A percentile compares a stretch with the other conserved stretches of the same genome.
Evolutionary conservation across 352 stramenopile species (phyloP).

Genomic region (Phytopythium litorale): DNA sequence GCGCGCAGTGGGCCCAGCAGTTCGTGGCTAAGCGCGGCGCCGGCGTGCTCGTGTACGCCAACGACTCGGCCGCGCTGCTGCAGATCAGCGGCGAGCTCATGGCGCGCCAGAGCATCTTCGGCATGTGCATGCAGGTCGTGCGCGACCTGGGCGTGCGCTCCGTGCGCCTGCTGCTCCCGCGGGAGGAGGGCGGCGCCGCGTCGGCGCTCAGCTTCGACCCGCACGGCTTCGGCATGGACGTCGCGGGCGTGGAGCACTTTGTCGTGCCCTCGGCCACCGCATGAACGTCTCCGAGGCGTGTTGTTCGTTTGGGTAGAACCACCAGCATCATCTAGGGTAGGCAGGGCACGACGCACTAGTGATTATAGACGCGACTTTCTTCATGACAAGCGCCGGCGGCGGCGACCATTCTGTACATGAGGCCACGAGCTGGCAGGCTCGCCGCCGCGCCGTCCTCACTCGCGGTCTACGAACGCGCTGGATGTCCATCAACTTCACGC

Average conservation of each 20-base stretch:
- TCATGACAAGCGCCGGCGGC: not conserved
- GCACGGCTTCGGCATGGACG: slow-evolving; percentile 56
- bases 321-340: slow-evolving; percentile 4
- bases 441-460: not conserved
- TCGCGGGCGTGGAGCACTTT: slow-evolving; percentile 28
- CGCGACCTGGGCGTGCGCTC: slow-evolving; percentile 52
- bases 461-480: not conserved
- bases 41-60: slow-evolving; percentile 62
- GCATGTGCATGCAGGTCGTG: slow-evolving; percentile 74
- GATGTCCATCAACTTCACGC: not conserved
- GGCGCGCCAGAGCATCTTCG: slow-evolving; percentile 82
- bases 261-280: slow-evolving; percentile 5
- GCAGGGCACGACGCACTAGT: not conserved
- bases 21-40: slow-evolving; percentile 33
- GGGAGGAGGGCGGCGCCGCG: slow-evolving; percentile 14
- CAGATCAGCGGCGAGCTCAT: slow-evolving; percentile 82
- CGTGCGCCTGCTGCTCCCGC: slow-evolving; percentile 44
- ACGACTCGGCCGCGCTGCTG: slow-evolving; percentile 51
- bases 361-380: slow-evolving; percentile 6
- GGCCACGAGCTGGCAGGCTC: no score
- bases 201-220: slow-evolving; percentile 40
- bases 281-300: slow-evolving; percentile 1
- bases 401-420: no score
- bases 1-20: slow-evolving; percentile 71
- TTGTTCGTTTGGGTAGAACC: not conserved